phyloP scores from a whole-genome alignment of 192 early-diverging fungal species.

The Podila minutissima region DNA sequence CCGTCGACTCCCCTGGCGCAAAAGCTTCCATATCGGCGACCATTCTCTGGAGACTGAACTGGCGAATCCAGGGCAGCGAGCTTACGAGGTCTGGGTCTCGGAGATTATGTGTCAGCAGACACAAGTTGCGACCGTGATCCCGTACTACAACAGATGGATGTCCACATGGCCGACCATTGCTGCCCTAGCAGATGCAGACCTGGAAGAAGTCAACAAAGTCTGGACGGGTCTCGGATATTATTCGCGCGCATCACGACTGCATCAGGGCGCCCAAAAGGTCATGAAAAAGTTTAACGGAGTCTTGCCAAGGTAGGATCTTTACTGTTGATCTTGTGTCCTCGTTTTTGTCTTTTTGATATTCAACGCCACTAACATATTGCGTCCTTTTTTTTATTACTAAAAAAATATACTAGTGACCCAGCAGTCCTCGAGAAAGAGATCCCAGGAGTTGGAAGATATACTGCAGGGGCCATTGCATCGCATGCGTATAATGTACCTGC shows the following conservation, averaged over 20 bases:
- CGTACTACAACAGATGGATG: conserved; percentile 78
- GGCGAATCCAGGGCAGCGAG: conserved; percentile 56
- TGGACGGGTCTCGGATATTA: conserved; percentile 88
- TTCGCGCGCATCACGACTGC: conserved; percentile 72
- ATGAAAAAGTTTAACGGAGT: conserved; percentile 59
- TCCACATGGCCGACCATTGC: conserved; percentile 74
- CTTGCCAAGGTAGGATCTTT: conserved; percentile 56
- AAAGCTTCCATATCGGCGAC: conserved; percentile 26
- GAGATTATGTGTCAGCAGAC: conserved; percentile 91
- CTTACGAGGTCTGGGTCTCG: conserved; percentile 82
- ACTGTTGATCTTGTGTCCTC: background rate
- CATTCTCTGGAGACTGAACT: conserved; percentile 22
- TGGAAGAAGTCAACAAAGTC: conserved; percentile 69
- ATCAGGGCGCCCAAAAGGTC: conserved; percentile 72
- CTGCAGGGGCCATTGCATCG: conserved; percentile 76
- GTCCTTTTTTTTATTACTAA: background rate
- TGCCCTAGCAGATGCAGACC: conserved; percentile 68
- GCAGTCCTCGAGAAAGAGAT: conserved; percentile 64
- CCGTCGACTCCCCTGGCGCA: conserved; percentile 74
- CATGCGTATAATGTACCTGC: conserved; percentile 73
- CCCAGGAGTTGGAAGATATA: conserved; percentile 77
- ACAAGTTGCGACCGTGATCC: conserved; percentile 75
- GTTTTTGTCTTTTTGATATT: background rate
- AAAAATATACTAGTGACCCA: conserved; percentile 37
- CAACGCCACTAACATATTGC: background rate